These are phyloP conservation scores for Pilobolus umbonatus DNA, from an alignment of 192 early-diverging fungal genomes.

Conservation along the genomic window DNA sequence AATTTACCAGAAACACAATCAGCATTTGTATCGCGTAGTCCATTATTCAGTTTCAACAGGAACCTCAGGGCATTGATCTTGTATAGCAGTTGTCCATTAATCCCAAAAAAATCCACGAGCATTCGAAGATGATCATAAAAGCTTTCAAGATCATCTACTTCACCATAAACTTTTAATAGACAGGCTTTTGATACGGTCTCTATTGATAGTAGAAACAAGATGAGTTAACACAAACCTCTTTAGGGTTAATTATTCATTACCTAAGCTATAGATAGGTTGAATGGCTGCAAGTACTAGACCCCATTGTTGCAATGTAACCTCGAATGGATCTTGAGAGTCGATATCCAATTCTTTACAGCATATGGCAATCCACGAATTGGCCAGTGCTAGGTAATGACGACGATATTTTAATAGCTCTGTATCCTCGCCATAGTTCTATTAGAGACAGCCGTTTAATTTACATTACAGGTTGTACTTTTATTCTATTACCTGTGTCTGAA, in stretches of 20 bases:
- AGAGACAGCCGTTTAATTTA: background rate
- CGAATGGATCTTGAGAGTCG: conserved; percentile 37
- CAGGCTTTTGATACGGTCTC: conserved; percentile 18
- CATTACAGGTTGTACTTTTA: background rate
- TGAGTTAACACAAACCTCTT: background rate
- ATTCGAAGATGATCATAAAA: conserved; percentile 51
- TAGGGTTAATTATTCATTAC: background rate
- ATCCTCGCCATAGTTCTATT: conserved; percentile 32
- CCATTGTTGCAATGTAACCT: conserved; percentile 56
- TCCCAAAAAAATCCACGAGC: conserved; percentile 57
- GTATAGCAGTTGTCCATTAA: conserved; percentile 48
- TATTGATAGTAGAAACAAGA: background rate
- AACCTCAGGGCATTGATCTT: conserved; percentile 52
- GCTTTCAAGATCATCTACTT: conserved; percentile 44
- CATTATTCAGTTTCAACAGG: conserved; percentile 53
- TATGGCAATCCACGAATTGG: conserved; percentile 56
- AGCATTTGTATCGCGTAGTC: conserved; percentile 24
- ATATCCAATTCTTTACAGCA: conserved; percentile 34
- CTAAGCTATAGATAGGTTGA: conserved; percentile 24
- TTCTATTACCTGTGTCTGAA: background rate
- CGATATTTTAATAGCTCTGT: conserved; percentile 35
- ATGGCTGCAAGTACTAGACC: conserved; percentile 47
- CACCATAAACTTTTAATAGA: conserved; percentile 7
- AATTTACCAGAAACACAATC: conserved; percentile 30
- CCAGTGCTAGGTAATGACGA: conserved; percentile 53